Base-by-base conservation (phyloP, 768 basidiomycete genomes). In the Boletus pseudo-olivaceus region DNA sequence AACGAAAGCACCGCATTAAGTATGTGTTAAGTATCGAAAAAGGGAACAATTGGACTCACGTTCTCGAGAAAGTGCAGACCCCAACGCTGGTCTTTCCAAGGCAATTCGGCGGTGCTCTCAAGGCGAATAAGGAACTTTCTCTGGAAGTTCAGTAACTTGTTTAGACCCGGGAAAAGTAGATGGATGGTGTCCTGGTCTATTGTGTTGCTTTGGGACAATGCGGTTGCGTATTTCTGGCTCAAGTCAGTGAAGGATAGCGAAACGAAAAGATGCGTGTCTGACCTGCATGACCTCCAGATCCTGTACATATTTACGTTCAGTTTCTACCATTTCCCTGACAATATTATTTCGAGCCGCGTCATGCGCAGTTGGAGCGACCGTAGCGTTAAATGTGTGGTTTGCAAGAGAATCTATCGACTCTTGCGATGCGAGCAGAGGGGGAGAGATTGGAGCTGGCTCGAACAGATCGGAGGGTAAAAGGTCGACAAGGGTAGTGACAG, bases 201-300 rank as follows among this genome's bases (percentile, higher is more conserved):
- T 51, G 90, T 78, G 63, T 90, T 88, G 64, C 82, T 83, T 70
- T 89, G 85, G 7, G 92, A 79, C 54, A 98, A 75, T 15, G 88
- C 87, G 44, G 81, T 87, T 17, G 95, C 83, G 67, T 98, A 98
- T 83, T 90, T 88, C 94, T 97, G 67, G 3, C 41, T 37, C 47
- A 55, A 41, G 64, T 60, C 54, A 67, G 60, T 23, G 8, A 55
- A 51, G 43, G 26, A 40, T 6, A 37, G 20, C 51, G 52, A 20
- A 42, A 56, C 15, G 47, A 56, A 27, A 49, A 17, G 7, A 56
- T 49, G 45, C 3, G 23, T 0, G 30, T 67, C 85, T 65, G 61
- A 93, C 94, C 82, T 96, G 94, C 80, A 98, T 90, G 65, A 93
- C 85, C 70, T 97, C 94, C 59, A 99, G 77, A 73, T 98, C 97